Evolutionary conservation across 345 rosid species (phyloP), one percentile per base, ranked within the genome.

Genomic region (Populus ilicifolia): DNA sequence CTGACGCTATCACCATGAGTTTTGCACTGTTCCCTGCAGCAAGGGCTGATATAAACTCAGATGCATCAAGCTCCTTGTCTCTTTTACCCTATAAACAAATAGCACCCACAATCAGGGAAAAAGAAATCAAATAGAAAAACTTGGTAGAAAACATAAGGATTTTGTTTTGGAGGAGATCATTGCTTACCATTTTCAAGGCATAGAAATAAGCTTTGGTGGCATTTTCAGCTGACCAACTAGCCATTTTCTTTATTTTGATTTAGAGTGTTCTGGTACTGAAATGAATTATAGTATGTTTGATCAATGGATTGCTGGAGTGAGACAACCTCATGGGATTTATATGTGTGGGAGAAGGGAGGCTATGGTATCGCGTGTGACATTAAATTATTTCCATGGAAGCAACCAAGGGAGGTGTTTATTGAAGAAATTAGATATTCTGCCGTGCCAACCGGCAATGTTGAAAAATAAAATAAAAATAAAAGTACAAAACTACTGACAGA

Each of bases 11-110:
- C 62, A 87, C 90, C 89, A 87, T 86, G n/a, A 85, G 79, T 46
- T 77, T 82, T 17, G 90, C 85, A 39, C 82, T 86, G 83, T 88
- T 87, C 12, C 91, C 93, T 0, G 89, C 91, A 0, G 89, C 90
- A 2, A 90, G 70, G 14, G 93, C 93, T 0, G 93, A 84, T 76
- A 88, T 86, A 84, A 90, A 90, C 84, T 90, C 93, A 0, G 85
- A 85, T 18, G 72, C 84, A 63, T 86, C 89, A 3, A 91, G 90
- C 79, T 86, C 88, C 69, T 80, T 81, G 13, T 77, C 84, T 72
- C 77, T 79, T 80, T 81, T 78, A 1, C 87, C 89, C 89, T 87
- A 21, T 20, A 65, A 33, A 68, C 29, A 61, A 17, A 50, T 78
- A 44, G 41, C n/a, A 67, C 8, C 41, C 33, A 36, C 6, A 61